Conservation (phyloP, 768 basidiomycete genomes). For the Agrocybe praecox region DNA sequence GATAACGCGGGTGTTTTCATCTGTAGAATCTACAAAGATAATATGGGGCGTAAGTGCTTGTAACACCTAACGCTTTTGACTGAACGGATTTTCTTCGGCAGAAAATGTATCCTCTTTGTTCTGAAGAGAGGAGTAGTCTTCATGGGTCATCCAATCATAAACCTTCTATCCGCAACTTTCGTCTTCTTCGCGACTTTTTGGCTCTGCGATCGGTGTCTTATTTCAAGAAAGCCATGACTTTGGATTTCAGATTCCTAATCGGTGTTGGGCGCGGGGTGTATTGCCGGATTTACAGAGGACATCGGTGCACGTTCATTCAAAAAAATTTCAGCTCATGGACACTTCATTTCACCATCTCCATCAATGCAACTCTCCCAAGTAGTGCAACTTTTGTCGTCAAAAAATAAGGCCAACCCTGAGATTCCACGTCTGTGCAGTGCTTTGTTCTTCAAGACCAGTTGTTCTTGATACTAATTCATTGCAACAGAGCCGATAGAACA, state of each 20-base stretch:
- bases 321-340: slow-evolving; percentile 14
- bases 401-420: slow-evolving; percentile 6
- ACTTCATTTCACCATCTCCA: slow-evolving; percentile 24
- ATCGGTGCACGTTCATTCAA: slow-evolving; percentile 22
- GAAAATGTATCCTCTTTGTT: not conserved
- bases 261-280: slow-evolving; percentile 4
- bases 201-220: not conserved
- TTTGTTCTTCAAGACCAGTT: slow-evolving; percentile 6
- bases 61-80: too few species aligned
- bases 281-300: slow-evolving; percentile 17
- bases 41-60: too few species aligned
- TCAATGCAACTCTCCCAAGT: slow-evolving; percentile 10
- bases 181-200: slow-evolving; percentile 7
- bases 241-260: slow-evolving; percentile 17
- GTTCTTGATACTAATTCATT: slow-evolving; percentile 3
- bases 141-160: not conserved
- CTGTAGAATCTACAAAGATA: too few species aligned
- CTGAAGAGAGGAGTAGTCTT: not conserved
- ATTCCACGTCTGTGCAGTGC: slow-evolving; percentile 13
- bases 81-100: not conserved
- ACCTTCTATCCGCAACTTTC: not conserved
- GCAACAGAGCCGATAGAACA: not conserved
- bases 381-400: not conserved
- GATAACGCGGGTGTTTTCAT: not conserved
- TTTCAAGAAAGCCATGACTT: slow-evolving; percentile 1